Base-by-base conservation (phyloP, 1,284 basidiomycete species). In the Amylostereum areolatum region DNA sequence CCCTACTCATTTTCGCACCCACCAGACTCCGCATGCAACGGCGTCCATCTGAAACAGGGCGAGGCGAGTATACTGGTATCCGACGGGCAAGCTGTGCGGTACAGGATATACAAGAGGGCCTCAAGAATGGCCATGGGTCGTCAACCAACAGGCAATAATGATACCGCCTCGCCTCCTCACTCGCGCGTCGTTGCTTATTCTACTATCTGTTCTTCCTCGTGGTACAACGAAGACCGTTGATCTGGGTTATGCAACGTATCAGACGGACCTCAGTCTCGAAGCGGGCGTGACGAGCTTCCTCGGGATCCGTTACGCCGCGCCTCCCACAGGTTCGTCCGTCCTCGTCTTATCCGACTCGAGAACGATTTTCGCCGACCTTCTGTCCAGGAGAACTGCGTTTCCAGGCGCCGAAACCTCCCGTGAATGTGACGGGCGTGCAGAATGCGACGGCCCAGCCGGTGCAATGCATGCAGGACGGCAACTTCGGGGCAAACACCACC, bases 301-400 rank as follows among this genome's bases (percentile, higher is more conserved):
- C 18, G 47, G 43, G 25, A 45, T 54, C 25, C 51, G 52, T 27
- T 54, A 54, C 36, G 51, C 51, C 2, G 47, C 52, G 6, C 47
- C 52, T 34, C 52, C 52, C 28, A 18, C 39, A 10, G 52, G 52
- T 52, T n/a, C 10, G n/a, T 52, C 32, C 7, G 10, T 43, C 5
- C 24, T 12, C 18, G 6, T n/a, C 25, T 4, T 43, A 43, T 25
- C 9, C n/a, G 34, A 9, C 8, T 30, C 11, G 27, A n/a, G 10
- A 18, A 3, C 11, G 40, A 31, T n/a, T 28, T 18, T 41, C 4
- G n/a, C 9, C 18, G n/a, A 5, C 3, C 3, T 27, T 6, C 24
- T 43, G 25, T 27, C 35, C 28, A 54, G 52, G 51, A 12, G 39
- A 48, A 5, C 45, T 53, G 2, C 46, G 52, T n/a, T 54, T 40